Evolutionary conservation across 2,329 filamentous ascomycete genomes (phyloP).

Genomic region (Dactylonectria macrodidyma): DNA sequence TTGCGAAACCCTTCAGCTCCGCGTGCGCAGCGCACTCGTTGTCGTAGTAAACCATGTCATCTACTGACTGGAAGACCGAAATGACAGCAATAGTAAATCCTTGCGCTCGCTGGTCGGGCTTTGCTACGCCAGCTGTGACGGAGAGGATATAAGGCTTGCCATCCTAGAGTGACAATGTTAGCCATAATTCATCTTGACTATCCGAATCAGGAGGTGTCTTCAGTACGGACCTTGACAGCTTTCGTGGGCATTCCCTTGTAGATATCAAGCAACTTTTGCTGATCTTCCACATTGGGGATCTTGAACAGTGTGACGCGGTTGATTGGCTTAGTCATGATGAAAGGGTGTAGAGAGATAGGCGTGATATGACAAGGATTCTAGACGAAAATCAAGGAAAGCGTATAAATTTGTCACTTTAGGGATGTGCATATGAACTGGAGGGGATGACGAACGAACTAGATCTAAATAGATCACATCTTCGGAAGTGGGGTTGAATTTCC

Average conservation of each 20-base stretch:
- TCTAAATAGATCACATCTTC: conserved; percentile 24
- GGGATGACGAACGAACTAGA: neutral
- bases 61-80: conserved; percentile 68
- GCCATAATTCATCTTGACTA: neutral
- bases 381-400: neutral
- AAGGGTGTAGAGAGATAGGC: neutral
- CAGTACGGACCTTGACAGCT: conserved; percentile 50
- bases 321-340: conserved; percentile 31
- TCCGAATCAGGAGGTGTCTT: no score
- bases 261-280: conserved; percentile 47
- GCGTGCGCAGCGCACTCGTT: conserved; percentile 55
- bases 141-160: conserved; percentile 73
- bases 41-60: conserved; percentile 76
- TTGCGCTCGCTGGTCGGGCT: conserved; percentile 68
- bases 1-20: conserved; percentile 51
- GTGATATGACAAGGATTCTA: neutral
- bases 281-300: conserved; percentile 51
- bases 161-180: conserved; percentile 57
- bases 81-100: conserved; percentile 72
- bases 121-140: conserved; percentile 63
- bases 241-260: conserved; percentile 52
- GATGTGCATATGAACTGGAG: neutral
- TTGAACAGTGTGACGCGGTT: conserved; percentile 56
- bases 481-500: conserved; percentile 21
- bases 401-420: neutral